Percentiles rank a stretch among this genome's conserved stretches.
phyloP scores from a whole-genome alignment of 225 moss, liverwort and hornwort species.

The Marchantia paleacea region DNA sequence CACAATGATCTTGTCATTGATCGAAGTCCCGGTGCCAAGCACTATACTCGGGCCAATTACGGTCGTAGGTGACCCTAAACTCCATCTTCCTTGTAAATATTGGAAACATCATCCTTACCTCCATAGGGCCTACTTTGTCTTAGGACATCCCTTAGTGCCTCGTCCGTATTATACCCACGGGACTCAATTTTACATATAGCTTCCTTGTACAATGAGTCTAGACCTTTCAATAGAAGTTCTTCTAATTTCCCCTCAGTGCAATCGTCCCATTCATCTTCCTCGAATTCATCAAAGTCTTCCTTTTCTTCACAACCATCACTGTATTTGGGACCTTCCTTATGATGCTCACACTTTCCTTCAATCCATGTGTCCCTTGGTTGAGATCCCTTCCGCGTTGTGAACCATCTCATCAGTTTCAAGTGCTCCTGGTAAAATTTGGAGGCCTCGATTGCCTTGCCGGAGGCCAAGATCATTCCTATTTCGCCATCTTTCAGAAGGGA shows the following conservation, averaged over 20 bases:
- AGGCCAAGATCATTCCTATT: conserved; percentile 14
- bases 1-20: too few relatives aligned
- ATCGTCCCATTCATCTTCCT: conserved; percentile 40
- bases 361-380: conserved; percentile 14
- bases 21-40: too few relatives aligned
- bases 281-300: conserved; percentile 32
- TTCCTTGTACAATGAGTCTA: conserved; percentile 42
- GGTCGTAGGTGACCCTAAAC: too few relatives aligned
- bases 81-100: too few relatives aligned
- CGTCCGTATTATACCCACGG: conserved; percentile 39
- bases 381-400: conserved; percentile 25
- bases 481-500: conserved; percentile 27
- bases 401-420: conserved; percentile 35
- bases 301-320: conserved; percentile 24
- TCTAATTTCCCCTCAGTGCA: conserved; percentile 46
- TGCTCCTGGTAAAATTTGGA: conserved; percentile 32
- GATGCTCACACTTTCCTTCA: conserved; percentile 21
- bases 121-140: conserved; percentile 34
- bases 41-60: too few relatives aligned
- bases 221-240: conserved; percentile 40
- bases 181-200: conserved; percentile 40
- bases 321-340: conserved; percentile 13
- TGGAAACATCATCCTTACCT: conserved; percentile 40
- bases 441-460: conserved; percentile 15
- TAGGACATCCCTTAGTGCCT: conserved; percentile 39